These are phyloP conservation scores for Fusarium coicis DNA, from an alignment of 2,329 filamentous ascomycete genomes.

Conservation along the genomic window DNA sequence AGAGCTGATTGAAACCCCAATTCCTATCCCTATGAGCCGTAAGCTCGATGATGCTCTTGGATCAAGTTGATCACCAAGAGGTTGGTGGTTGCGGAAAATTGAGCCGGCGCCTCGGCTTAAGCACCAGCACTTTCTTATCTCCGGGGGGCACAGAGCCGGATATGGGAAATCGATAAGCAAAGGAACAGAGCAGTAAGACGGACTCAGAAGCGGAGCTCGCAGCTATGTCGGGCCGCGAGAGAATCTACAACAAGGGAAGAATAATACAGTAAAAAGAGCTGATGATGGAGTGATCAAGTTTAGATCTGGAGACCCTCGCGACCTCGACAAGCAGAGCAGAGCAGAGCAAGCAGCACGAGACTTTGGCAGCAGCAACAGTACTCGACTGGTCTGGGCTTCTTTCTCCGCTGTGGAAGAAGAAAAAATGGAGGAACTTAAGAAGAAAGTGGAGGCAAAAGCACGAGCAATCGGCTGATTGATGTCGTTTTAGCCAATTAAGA, in stretches of 20 bases:
- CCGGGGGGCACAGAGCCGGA: slow-evolving; percentile 24
- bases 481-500: slow-evolving; percentile 38
- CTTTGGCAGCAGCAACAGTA: slow-evolving; percentile 3
- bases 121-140: slow-evolving; percentile 35
- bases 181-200: slow-evolving; percentile 1
- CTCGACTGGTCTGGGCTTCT: slow-evolving; percentile 6
- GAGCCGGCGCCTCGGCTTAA: slow-evolving; percentile 42
- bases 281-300: slow-evolving; percentile 27
- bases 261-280: slow-evolving; percentile 2
- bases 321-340: slow-evolving; percentile 43
- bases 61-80: slow-evolving; percentile 27
- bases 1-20: slow-evolving; percentile 1
- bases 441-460: slow-evolving; percentile 38
- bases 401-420: slow-evolving; percentile 32
- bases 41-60: slow-evolving; percentile 26
- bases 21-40: slow-evolving; percentile 27
- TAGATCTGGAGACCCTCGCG: slow-evolving; percentile 33
- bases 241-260: slow-evolving; percentile 10
- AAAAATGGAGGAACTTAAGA: slow-evolving; percentile 15
- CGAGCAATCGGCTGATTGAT: slow-evolving; percentile 43
- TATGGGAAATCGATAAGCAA: slow-evolving; percentile 19
- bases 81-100: slow-evolving; percentile 41
- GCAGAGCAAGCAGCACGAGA: slow-evolving; percentile 33
- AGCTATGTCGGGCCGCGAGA: slow-evolving; percentile 45
- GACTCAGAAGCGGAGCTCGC: slow-evolving; percentile 31